phyloP scores from a whole-genome alignment of 495 filamentous ascomycete genomes.

The Tetracladium setigerum region DNA sequence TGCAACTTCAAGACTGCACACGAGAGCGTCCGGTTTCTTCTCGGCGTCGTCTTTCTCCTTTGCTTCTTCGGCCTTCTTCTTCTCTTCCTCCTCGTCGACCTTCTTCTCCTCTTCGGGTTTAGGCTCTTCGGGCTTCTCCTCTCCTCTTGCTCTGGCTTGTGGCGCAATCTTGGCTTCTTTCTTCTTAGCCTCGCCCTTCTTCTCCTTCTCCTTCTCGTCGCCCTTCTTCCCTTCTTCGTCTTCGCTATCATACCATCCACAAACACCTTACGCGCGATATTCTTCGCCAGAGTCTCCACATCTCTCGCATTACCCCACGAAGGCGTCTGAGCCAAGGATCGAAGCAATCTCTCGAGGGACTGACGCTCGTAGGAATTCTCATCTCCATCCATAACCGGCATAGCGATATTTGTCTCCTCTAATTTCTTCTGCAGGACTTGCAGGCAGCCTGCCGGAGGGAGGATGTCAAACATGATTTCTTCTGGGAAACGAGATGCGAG shows the following conservation, averaged over 20 bases:
- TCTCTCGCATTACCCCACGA: conserved; percentile 64
- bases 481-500: conserved; percentile 55
- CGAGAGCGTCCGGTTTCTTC: not conserved
- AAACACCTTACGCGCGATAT: conserved; percentile 23
- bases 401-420: not conserved
- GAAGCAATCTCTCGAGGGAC: conserved; percentile 8
- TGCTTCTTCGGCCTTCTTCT: not conserved
- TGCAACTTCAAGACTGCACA: not conserved
- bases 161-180: no score
- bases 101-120: no score
- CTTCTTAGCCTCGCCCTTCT: no score
- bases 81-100: not conserved
- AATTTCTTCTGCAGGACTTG: conserved; percentile 2
- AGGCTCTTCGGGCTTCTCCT: not conserved
- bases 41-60: no score
- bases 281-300: conserved; percentile 46
- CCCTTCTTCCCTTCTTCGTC: no score
- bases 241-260: not conserved
- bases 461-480: conserved; percentile 40
- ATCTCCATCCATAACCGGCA: not conserved
- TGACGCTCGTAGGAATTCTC: not conserved
- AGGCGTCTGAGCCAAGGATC: conserved; percentile 32
- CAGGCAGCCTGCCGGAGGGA: conserved; percentile 38
- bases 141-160: no score
- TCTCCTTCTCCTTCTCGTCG: not conserved